Conservation (phyloP, 345 rosid genomes). For the Cardamine chenopodiifolia region DNA sequence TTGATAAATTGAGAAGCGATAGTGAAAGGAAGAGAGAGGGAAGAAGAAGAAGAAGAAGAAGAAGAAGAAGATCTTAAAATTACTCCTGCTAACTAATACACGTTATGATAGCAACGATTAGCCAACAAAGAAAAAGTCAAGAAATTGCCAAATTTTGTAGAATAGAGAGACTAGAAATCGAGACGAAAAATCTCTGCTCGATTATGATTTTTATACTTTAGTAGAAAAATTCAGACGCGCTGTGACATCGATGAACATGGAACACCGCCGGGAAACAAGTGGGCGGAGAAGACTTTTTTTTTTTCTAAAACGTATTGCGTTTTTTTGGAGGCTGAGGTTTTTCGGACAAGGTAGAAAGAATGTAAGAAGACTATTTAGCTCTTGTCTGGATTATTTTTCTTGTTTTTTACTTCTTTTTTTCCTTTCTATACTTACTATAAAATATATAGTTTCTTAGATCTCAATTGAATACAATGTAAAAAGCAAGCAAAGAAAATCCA, state of each 20-base stretch:
- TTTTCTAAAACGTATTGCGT: background rate
- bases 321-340: conserved; percentile 13
- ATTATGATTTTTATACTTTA: background rate
- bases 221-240: conserved; percentile 16
- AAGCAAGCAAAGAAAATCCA: background rate
- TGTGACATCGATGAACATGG: conserved; percentile 16
- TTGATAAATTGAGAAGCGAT: conserved; percentile 30
- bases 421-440: conserved; percentile 9
- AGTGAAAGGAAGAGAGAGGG: conserved; percentile 28
- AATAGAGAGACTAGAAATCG: background rate
- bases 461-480: background rate
- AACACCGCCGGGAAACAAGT: conserved; percentile 29
- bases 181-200: conserved; percentile 13
- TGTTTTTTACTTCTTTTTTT: background rate
- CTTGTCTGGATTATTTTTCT: background rate
- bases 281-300: conserved; percentile 1
- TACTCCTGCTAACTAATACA: conserved; percentile 48
- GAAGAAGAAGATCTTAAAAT: conserved; percentile 30
- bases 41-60: background rate
- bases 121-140: background rate
- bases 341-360: conserved; percentile 36
- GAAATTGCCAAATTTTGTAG: background rate
- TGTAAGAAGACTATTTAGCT: background rate
- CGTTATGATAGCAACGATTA: conserved; percentile 29
- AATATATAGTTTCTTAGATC: background rate